A percentile compares a stretch with the other conserved stretches of the same genome.
phyloP scores from a whole-genome alignment of 495 filamentous ascomycete genomes.

The Aspergillus heteromorphus region DNA sequence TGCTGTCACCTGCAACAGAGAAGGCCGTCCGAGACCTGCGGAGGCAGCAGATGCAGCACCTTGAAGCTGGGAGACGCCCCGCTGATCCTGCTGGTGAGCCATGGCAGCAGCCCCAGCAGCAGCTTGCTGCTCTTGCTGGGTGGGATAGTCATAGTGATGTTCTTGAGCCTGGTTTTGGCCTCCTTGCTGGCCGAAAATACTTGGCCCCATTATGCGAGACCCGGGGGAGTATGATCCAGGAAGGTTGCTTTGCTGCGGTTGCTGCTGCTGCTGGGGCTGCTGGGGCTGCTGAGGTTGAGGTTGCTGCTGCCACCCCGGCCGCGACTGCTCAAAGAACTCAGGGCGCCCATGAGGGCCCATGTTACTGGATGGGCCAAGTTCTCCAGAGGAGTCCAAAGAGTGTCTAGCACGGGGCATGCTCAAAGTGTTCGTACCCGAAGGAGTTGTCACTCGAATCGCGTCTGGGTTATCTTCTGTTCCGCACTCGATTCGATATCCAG shows the following conservation, averaged over 20 bases:
- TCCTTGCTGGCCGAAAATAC: constrained; percentile 36
- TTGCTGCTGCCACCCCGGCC: constrained; percentile 43
- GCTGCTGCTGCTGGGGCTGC: constrained; percentile 46
- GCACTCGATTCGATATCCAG: constrained; percentile 96
- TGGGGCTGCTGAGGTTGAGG: constrained; percentile 33
- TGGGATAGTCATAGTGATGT: constrained; percentile 41
- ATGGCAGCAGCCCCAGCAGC: constrained; percentile 47
- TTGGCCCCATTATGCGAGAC: constrained; percentile 36
- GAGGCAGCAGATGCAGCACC: constrained; percentile 64
- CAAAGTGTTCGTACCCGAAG: constrained; percentile 70
- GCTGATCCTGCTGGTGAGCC: constrained; percentile 72
- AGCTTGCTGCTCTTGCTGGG: constrained; percentile 42
- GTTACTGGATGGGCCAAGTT: constrained; percentile 28
- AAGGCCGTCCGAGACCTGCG: constrained; percentile 39
- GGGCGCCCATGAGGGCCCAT: constrained; percentile 33
- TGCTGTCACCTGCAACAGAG: constrained; percentile 39
- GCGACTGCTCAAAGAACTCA: constrained; percentile 45
- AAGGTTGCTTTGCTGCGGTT: constrained; percentile 22
- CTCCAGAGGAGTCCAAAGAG: constrained; percentile 38
- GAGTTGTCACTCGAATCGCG: constrained; percentile 93
- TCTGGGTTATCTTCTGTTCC: constrained; percentile 87
- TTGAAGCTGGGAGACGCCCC: constrained; percentile 73
- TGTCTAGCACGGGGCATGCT: constrained; percentile 51
- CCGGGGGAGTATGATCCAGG: constrained; percentile 43
- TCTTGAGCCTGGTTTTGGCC: constrained; percentile 36